Evolutionary conservation across 805 yeast species (phyloP), one percentile per base, ranked within the genome.

Genomic region (Zygosaccharomyces lentus): DNA sequence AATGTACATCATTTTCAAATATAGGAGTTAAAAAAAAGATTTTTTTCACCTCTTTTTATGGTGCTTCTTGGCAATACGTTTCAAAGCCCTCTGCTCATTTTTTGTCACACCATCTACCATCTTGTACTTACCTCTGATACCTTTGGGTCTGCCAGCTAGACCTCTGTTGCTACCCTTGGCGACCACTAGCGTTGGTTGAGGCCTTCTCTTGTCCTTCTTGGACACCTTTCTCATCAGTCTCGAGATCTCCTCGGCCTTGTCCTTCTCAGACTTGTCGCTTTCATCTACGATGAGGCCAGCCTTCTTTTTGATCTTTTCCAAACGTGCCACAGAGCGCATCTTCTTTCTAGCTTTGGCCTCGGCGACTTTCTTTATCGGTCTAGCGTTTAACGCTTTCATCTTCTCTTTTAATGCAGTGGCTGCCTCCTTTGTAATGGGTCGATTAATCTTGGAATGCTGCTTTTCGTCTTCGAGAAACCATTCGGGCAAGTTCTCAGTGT

Each of bases 31-130:
- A 26, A 26, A 26, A 26, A 26, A 29, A 10, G 5, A 19, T 32
- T 23, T 43, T 21, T 17, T 35, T 34, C 26, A 42, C 25, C 41
- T 39, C 36, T 84, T 84, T 70, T 79, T 85, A 41, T 64, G 61
- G 61, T 83, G 75, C 73, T 87, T 88, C 77, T 90, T 93, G 21
- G 88, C 85, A 55, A 90, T 87, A 65, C 98, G 82, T 62, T 78
- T 82, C 62, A 91, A 73, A 10, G 98, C 96, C 56, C 99, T 76
- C 75, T 85, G 90, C 71, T 93, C 99, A 67, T 93, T 93, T 86
- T 93, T 93, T 84, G 88, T 74, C 16, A 83, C 87, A 75, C 98
- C 98, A 70, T 93, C 99, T 57, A 93, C 98, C 99, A 93, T 93
- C 83, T 87, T 93, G 73, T 93, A 93, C 66, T 87, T 89, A 70